A percentile compares a stretch with the other conserved stretches of the same genome.
phyloP scores from a whole-genome alignment of 2,329 filamentous ascomycete genomes.

The Fusarium continuum region DNA sequence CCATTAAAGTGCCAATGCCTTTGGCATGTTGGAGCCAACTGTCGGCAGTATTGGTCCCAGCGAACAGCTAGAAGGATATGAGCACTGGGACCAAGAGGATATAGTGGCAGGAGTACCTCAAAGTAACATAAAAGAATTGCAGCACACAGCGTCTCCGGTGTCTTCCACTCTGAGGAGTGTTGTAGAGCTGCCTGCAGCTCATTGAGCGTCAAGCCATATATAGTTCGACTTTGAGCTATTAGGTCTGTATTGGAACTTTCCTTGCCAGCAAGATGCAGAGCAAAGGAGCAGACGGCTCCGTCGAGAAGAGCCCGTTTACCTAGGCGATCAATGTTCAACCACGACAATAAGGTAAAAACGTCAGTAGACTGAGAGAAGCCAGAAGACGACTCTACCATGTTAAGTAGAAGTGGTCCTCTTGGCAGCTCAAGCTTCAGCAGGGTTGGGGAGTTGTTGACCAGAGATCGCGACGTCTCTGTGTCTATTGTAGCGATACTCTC shows the following conservation, averaged over 20 bases:
- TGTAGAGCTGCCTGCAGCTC: conserved; percentile 50
- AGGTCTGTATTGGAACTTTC: conserved; percentile 43
- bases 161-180: conserved; percentile 51
- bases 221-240: conserved; percentile 48
- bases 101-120: conserved; percentile 44
- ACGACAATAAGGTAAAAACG: conserved; percentile 41
- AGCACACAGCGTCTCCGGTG: conserved; percentile 54
- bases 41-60: conserved; percentile 49
- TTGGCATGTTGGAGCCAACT: conserved; percentile 53
- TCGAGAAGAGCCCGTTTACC: conserved; percentile 51
- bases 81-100: conserved; percentile 9
- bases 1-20: conserved; percentile 51
- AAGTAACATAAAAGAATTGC: conserved; percentile 53
- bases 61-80: conserved; percentile 49
- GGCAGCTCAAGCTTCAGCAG: conserved; percentile 29
- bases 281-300: conserved; percentile 50
- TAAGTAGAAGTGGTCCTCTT: conserved; percentile 46
- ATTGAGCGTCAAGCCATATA: conserved; percentile 51
- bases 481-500: not conserved
- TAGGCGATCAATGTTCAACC: conserved; percentile 43
- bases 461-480: not conserved
- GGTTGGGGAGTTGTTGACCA: conserved; percentile 18
- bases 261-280: conserved; percentile 52
- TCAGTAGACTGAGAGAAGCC: conserved; percentile 34
- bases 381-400: conserved; percentile 44